Base-by-base conservation (phyloP, 768 basidiomycete species). In the Amanita brunnescens region DNA sequence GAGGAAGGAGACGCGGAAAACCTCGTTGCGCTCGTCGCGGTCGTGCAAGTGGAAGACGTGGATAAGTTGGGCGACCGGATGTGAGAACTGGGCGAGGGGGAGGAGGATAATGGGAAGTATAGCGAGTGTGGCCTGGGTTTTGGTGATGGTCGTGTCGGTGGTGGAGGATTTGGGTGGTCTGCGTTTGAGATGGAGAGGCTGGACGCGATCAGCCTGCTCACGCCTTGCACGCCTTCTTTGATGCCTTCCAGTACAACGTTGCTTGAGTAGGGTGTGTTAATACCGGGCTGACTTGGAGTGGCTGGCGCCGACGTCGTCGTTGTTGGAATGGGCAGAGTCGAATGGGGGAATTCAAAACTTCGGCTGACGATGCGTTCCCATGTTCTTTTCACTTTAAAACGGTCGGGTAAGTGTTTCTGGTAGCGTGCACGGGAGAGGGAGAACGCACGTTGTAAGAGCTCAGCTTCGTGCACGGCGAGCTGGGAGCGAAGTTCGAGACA, bases 351-450 rank as follows among this genome's bases (percentile, higher is more conserved):
- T 14, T 75, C 75, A 56, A 83, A 76, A 21, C 83, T 81, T 14
- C 79, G 76, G 58, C 76, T 77, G 39, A 91, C 79, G 52, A 91
- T 87, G 29, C 80, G 77, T 63, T 85, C 87, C 90, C 90, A 92
- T 65, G 83, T 87, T 52, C 77, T 79, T 70, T 91, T 92, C 45
- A 91, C 81, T 83, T 57, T 2, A 37, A 13, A 24, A 6, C 23
- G 7, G 26, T 29, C 23, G 21, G 39, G 18, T 59, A 20, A 51
- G 46, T 44, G 14, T 14, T 12, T 13, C 12, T 14, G 23, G 1
- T 4, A 7, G 0, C 48, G 2, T 33, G 20, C 26, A 7, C 5
- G 20, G 24, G 32, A 23, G 29, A 23, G 41, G 33, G 43, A 5
- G 24, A 26, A 66, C 79, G 51, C 61, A 83, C 81, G 67, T 61